Evolutionary conservation across 768 basidiomycete species (phyloP), one percentile per base, ranked within the genome.

Genomic region (Boletus reticulatus): DNA sequence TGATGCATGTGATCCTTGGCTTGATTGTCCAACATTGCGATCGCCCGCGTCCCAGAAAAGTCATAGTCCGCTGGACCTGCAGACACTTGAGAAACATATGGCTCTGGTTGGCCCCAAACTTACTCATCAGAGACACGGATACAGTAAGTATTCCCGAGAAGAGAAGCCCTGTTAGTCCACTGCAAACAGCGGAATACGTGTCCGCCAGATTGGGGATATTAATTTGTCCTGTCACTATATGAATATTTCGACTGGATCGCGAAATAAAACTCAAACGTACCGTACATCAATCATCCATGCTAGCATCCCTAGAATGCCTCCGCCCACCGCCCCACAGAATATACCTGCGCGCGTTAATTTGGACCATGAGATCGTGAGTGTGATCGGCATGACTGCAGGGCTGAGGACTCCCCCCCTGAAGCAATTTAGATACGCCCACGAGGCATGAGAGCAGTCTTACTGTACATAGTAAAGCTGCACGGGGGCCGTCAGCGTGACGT

Each of bases 281-380:
- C 78, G 45, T 73, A 78, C 47, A 78, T 79, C 75, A 10, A 81
- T 71, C 75, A 81, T 78, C 78, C 79, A 81, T 19, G 79, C 78
- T 1, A 75, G 41, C 75, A 80, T 79, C 41, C 77, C 78, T 16
- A 76, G 62, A 16, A 66, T 58, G 9, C 75, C 76, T 2, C 79
- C 79, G 3, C 70, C 66, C 44, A 80, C 66, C 14, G 76, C 68
- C 4, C 79, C 80, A 36, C 63, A 59, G 31, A 78, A 64, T 0
- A 80, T 73, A 16, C 72, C 78, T 2, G 71, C 69, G 13, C 64
- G 60, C 3, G 76, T 75, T 16, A 81, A 62, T 57, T 79, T 80
- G 34, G 73, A 71, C 78, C 78, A 79, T 1, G 75, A 75, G 34
- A 80, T 74, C 0, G 75, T 79, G 36, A 80, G 66, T 4, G 66